phyloP scores from a whole-genome alignment of 495 filamentous ascomycete species.

The Penicillium samsonianum region DNA sequence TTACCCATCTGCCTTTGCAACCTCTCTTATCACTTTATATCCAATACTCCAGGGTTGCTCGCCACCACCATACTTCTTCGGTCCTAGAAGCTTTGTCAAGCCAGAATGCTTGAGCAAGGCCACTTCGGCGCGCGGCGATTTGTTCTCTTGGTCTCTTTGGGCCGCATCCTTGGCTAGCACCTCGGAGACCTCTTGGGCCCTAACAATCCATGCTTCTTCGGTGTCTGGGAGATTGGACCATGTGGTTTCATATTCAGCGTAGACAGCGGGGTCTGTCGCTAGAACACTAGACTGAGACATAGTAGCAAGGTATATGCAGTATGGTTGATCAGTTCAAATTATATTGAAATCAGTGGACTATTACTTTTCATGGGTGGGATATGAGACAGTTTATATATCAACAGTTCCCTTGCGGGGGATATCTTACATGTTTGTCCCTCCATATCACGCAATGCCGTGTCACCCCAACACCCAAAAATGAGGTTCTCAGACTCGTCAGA shows the following conservation, averaged over 20 bases:
- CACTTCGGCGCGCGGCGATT: constrained; percentile 57
- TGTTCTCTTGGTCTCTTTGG: constrained; percentile 55
- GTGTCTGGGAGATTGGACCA: constrained; percentile 48
- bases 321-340: not conserved
- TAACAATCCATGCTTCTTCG: constrained; percentile 48
- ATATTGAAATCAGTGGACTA: not conserved
- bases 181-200: constrained; percentile 54
- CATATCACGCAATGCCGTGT: constrained; percentile 8
- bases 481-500: constrained; percentile 1
- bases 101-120: constrained; percentile 57
- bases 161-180: constrained; percentile 55
- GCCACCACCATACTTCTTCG: constrained; percentile 57
- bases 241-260: constrained; percentile 47
- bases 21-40: constrained; percentile 58
- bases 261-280: constrained; percentile 53
- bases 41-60: constrained; percentile 57
- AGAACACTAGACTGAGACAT: constrained; percentile 27
- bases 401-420: not conserved
- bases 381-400: not conserved
- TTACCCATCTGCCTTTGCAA: constrained; percentile 59
- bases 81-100: constrained; percentile 56
- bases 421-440: constrained; percentile 1
- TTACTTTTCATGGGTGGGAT: not conserved
- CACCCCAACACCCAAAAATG: not conserved
- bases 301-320: not conserved